Conservation (phyloP, 148 eudicot species). For the Nepenthes gracilis region DNA sequence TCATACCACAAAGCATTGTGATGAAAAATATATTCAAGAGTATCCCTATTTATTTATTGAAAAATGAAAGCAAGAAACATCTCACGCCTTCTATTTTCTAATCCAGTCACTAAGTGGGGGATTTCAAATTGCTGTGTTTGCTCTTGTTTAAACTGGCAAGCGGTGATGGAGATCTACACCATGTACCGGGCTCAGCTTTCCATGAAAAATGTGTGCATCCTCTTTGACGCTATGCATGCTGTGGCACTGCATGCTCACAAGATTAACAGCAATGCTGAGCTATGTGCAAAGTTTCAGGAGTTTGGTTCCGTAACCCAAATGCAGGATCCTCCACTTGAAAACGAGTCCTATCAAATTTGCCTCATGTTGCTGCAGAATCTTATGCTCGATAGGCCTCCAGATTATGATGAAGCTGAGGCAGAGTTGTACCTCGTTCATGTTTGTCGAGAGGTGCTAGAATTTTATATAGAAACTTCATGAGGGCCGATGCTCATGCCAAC, state of each 20-base stretch:
- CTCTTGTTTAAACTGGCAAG: conserved; percentile 30
- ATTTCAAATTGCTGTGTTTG: background rate
- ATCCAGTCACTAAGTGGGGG: too few species aligned
- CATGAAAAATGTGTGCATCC: conserved; percentile 44
- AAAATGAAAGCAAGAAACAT: too few species aligned
- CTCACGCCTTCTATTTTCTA: too few species aligned
- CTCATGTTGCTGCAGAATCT: conserved; percentile 85
- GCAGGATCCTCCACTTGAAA: conserved; percentile 98
- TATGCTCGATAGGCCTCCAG: conserved; percentile 41
- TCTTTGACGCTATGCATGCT: conserved; percentile 55
- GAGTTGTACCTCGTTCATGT: conserved; percentile 66
- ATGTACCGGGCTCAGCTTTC: conserved; percentile 52
- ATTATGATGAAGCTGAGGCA: conserved; percentile 42
- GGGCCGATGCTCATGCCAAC: conserved; percentile 22
- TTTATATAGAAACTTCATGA: conserved; percentile 50
- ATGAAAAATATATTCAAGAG: too few species aligned
- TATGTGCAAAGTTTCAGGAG: conserved; percentile 69
- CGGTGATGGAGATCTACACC: conserved; percentile 79
- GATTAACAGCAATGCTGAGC: conserved; percentile 50
- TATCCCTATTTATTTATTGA: too few species aligned
- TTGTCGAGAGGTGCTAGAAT: conserved; percentile 68
- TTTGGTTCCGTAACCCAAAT: conserved; percentile 68
- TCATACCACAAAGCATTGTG: too few species aligned
- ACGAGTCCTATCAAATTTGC: conserved; percentile 88
- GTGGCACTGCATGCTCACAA: conserved; percentile 79